phyloP scores from a whole-genome alignment of 2,329 filamentous ascomycete genomes.

The Colletotrichum zoysiae region DNA sequence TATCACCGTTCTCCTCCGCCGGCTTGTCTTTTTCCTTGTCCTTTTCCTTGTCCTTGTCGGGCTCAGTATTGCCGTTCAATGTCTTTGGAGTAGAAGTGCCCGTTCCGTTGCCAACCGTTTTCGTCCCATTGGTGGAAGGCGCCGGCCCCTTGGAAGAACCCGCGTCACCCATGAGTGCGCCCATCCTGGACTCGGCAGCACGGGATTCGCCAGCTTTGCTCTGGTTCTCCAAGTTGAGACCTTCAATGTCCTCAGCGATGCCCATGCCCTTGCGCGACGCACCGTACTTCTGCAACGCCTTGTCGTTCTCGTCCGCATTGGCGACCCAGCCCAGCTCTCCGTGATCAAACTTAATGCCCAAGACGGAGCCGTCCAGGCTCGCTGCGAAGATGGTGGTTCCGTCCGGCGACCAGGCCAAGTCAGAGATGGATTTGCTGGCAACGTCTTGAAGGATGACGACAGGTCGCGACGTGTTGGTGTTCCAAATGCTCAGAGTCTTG shows the following conservation, averaged over 20 bases:
- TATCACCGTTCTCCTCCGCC: slow-evolving; percentile 64
- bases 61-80: slow-evolving; percentile 55
- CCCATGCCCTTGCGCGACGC: slow-evolving; percentile 89
- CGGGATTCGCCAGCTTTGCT: slow-evolving; percentile 92
- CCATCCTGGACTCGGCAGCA: slow-evolving; percentile 95
- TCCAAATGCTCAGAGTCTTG: slow-evolving; percentile 97
- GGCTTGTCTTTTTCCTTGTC: slow-evolving; percentile 47
- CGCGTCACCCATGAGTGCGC: slow-evolving; percentile 94
- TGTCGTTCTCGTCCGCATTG: slow-evolving; percentile 88
- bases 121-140: slow-evolving; percentile 66
- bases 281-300: slow-evolving; percentile 92
- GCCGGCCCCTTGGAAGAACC: slow-evolving; percentile 64
- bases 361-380: slow-evolving; percentile 89
- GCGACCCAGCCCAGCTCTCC: slow-evolving; percentile 93
- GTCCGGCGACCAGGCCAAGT: slow-evolving; percentile 93
- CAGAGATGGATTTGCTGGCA: slow-evolving; percentile 90
- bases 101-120: slow-evolving; percentile 50
- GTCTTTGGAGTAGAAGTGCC: slow-evolving; percentile 53
- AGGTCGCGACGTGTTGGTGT: slow-evolving; percentile 92
- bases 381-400: slow-evolving; percentile 88
- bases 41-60: slow-evolving; percentile 49
- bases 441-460: slow-evolving; percentile 92
- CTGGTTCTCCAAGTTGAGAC: slow-evolving; percentile 86
- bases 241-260: slow-evolving; percentile 92
- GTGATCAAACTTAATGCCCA: slow-evolving; percentile 83